phyloP scores from a whole-genome alignment of 2,329 filamentous ascomycete species.

The Beauveria caledonica region DNA sequence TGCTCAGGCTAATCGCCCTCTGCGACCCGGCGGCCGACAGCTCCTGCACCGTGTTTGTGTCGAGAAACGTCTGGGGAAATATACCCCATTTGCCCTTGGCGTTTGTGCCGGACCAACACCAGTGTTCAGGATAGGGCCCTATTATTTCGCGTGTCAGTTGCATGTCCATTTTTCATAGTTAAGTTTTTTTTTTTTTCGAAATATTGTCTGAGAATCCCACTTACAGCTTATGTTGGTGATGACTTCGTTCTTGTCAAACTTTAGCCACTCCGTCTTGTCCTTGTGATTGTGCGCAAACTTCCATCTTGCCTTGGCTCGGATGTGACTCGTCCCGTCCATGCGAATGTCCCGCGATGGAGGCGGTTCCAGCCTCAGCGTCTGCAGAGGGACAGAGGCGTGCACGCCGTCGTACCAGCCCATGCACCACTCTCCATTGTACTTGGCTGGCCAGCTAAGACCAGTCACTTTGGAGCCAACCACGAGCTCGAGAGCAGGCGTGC shows the following conservation, averaged over 20 bases:
- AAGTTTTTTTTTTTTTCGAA: neutral
- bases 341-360: constrained; percentile 39
- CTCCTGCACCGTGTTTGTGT: constrained; percentile 36
- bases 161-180: neutral
- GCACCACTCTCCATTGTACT: constrained; percentile 48
- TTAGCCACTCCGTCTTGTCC: constrained; percentile 40
- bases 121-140: constrained; percentile 41
- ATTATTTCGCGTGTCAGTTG: constrained; percentile 1
- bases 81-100: constrained; percentile 44
- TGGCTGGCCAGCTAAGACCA: constrained; percentile 42
- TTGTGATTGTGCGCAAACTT: constrained; percentile 39
- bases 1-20: constrained; percentile 23
- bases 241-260: constrained; percentile 57
- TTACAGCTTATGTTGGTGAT: constrained; percentile 56
- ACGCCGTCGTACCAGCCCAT: constrained; percentile 48
- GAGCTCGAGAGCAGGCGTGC: constrained; percentile 37
- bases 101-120: constrained; percentile 50
- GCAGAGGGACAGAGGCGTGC: constrained; percentile 41
- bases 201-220: constrained; percentile 17
- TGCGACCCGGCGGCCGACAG: constrained; percentile 21
- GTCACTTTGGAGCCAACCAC: constrained; percentile 41
- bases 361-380: constrained; percentile 39
- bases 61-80: constrained; percentile 43
- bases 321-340: constrained; percentile 36
- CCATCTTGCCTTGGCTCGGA: constrained; percentile 44